These are phyloP conservation scores for Dendrocalamus sinicus DNA, from an alignment of 176 grass and related monocot species.

Conservation along the genomic window DNA sequence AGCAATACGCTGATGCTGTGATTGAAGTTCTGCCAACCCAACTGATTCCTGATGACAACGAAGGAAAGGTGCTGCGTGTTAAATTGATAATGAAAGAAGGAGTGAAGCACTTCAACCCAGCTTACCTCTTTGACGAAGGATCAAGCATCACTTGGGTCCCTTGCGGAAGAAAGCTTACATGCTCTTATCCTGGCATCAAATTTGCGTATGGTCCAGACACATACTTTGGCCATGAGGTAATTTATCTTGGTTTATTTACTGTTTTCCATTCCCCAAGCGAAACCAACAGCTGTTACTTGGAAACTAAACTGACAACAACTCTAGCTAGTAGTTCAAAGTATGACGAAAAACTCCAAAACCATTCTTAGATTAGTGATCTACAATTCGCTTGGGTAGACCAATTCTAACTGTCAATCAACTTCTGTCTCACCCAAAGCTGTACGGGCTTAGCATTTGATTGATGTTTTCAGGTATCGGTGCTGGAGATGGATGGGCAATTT, in stretches of 20 bases:
- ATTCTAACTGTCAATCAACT: slow-evolving; percentile 30
- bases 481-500: slow-evolving; percentile 93
- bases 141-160: slow-evolving; percentile 87
- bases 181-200: slow-evolving; percentile 92
- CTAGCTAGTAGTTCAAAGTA: slow-evolving; percentile 8
- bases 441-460: slow-evolving; percentile 38
- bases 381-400: slow-evolving; percentile 14
- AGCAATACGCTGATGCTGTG: slow-evolving; percentile 84
- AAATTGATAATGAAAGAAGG: slow-evolving; percentile 89
- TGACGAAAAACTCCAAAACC: neutral
- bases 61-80: slow-evolving; percentile 85
- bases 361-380: slow-evolving; percentile 13
- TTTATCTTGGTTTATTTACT: slow-evolving; percentile 26
- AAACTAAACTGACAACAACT: slow-evolving; percentile 10
- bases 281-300: neutral
- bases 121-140: slow-evolving; percentile 91
- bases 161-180: slow-evolving; percentile 89
- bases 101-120: slow-evolving; percentile 67
- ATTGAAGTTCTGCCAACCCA: slow-evolving; percentile 90
- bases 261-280: neutral
- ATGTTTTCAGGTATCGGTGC: slow-evolving; percentile 69
- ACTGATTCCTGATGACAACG: slow-evolving; percentile 83
- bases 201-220: slow-evolving; percentile 76
- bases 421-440: slow-evolving; percentile 15
- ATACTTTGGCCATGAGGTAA: slow-evolving; percentile 86